Conservation (phyloP, 345 rosid species). For the Linum usitatissimum region DNA sequence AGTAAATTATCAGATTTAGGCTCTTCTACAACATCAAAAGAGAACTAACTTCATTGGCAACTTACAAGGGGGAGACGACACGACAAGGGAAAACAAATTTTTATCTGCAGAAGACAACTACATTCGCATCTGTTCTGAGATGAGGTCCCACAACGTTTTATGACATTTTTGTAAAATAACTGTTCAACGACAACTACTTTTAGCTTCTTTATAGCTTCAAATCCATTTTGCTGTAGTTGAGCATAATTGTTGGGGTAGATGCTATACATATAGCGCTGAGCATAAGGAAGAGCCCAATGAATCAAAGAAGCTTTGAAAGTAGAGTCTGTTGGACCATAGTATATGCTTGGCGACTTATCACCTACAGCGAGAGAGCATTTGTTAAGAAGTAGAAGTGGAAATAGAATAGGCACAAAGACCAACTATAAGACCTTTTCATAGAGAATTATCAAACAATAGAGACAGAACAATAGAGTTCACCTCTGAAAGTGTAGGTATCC, state of each 20-base stretch:
- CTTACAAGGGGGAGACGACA: background rate
- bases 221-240: slow-evolving; percentile 41
- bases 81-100: background rate
- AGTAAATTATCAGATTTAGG: background rate
- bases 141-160: slow-evolving; percentile 32
- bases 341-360: slow-evolving; percentile 66
- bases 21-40: background rate
- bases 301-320: slow-evolving; percentile 43
- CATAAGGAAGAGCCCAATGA: slow-evolving; percentile 89
- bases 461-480: slow-evolving; percentile 23
- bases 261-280: slow-evolving; percentile 70
- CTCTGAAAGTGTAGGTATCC: slow-evolving; percentile 73
- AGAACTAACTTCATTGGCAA: too few relatives aligned
- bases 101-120: slow-evolving; percentile 67
- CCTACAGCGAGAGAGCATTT: slow-evolving; percentile 29
- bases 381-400: background rate
- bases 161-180: slow-evolving; percentile 54
- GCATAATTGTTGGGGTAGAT: slow-evolving; percentile 44
- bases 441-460: background rate
- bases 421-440: background rate
- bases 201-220: slow-evolving; percentile 31
- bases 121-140: slow-evolving; percentile 47
- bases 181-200: slow-evolving; percentile 53
- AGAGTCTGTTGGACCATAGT: slow-evolving; percentile 39
- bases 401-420: slow-evolving; percentile 1